Evolutionary conservation across 2,329 filamentous ascomycete species (phyloP).

Genomic region (Calonectria hawksworthii): DNA sequence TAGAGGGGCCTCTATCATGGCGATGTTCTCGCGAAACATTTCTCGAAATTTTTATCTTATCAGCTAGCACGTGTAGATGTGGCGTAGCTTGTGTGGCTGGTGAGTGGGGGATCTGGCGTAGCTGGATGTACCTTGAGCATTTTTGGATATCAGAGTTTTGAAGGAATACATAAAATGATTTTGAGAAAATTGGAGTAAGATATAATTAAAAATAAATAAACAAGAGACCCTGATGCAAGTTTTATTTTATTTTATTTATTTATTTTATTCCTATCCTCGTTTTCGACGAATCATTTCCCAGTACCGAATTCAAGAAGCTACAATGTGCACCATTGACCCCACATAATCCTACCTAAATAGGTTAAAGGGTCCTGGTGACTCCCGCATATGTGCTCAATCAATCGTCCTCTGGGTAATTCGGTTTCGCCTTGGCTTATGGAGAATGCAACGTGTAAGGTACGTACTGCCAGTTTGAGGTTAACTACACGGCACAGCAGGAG

Average conservation of each 20-base stretch:
- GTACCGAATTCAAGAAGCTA: neutral
- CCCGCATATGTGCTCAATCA: neutral
- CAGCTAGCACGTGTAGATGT: slow-evolving; percentile 46
- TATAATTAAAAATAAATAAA: neutral
- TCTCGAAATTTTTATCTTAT: slow-evolving; percentile 51
- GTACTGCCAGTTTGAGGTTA: neutral
- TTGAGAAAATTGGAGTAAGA: neutral
- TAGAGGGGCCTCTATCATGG: slow-evolving; percentile 34
- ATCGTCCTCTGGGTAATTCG: neutral
- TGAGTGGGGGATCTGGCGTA: neutral
- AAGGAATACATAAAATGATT: neutral
- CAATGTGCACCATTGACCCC: neutral
- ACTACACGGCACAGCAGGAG: neutral
- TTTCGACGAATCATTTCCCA: neutral
- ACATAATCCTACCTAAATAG: neutral
- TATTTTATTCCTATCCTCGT: neutral
- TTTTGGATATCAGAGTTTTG: neutral
- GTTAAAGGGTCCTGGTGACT: neutral
- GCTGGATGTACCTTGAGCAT: neutral
- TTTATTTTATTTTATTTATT: neutral
- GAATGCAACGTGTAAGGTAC: neutral
- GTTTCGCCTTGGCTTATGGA: neutral
- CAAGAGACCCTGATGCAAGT: neutral
- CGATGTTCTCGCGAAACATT: slow-evolving; percentile 45
- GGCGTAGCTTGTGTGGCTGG: slow-evolving; percentile 29